phyloP scores from a whole-genome alignment of 352 stramenopile genomes.

The Pythium coloratum region DNA sequence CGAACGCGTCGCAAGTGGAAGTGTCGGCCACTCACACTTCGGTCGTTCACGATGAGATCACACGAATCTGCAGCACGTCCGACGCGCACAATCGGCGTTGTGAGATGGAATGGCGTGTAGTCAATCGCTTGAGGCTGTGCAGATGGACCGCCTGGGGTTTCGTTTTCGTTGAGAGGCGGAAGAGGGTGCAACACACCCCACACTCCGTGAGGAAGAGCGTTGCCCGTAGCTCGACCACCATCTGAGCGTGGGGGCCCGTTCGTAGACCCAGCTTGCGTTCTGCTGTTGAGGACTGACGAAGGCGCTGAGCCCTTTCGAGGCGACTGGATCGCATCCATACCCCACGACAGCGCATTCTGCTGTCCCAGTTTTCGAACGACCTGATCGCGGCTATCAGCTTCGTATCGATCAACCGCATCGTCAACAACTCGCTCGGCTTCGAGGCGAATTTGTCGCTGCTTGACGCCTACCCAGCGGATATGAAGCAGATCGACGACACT shows the following conservation, averaged over 20 bases:
- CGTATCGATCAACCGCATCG: constrained; percentile 62
- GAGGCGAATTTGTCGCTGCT: constrained; percentile 69
- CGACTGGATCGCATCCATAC: constrained; percentile 80
- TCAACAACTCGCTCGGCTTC: constrained; percentile 74
- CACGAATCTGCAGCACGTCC: constrained; percentile 80
- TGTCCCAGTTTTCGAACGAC: constrained; percentile 69
- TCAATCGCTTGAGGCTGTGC: constrained; percentile 31
- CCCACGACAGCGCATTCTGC: constrained; percentile 83
- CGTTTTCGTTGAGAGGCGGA: constrained; percentile 69
- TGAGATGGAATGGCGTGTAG: constrained; percentile 65
- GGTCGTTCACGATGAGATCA: constrained; percentile 87
- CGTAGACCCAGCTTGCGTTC: background rate
- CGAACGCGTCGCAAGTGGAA: constrained; percentile 78
- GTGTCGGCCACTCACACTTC: constrained; percentile 83
- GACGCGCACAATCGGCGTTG: constrained; percentile 69
- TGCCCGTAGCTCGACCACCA: background rate
- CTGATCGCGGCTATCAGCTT: constrained; percentile 54
- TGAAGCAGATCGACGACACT: constrained; percentile 40
- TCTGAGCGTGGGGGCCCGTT: constrained; percentile 11
- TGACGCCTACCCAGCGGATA: constrained; percentile 65
- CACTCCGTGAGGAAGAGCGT: constrained; percentile 49
- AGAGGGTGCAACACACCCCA: constrained; percentile 76
- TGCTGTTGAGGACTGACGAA: constrained; percentile 25
- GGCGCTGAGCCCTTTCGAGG: constrained; percentile 40
- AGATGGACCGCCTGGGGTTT: constrained; percentile 31